Conservation (phyloP, 495 filamentous ascomycete genomes). For the Podospora pseudoanserina region DNA sequence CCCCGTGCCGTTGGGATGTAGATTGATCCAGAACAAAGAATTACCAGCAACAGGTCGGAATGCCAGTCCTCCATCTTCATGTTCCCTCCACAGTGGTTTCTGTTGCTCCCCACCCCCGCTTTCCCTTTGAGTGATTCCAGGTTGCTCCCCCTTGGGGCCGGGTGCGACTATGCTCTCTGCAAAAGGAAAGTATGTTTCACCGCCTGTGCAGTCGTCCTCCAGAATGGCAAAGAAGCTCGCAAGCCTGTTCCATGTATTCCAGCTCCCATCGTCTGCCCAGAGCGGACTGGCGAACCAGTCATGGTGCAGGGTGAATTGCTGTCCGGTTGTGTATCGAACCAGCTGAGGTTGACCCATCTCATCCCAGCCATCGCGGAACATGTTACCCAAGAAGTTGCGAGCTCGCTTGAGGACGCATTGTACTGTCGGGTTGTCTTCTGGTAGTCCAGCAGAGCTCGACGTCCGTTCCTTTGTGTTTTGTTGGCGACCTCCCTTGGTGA, state of each 20-base stretch:
- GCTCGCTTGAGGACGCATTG: constrained; percentile 41
- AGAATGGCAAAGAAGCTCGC: constrained; percentile 50
- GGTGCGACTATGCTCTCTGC: constrained; percentile 29
- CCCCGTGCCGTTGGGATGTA: constrained; percentile 46
- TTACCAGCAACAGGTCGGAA: constrained; percentile 51
- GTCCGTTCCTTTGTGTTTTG: constrained; percentile 40
- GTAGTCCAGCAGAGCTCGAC: constrained; percentile 43
- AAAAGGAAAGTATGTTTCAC: constrained; percentile 48
- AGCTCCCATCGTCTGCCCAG: constrained; percentile 26
- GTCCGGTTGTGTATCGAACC: constrained; percentile 44
- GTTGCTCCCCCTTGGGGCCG: constrained; percentile 19
- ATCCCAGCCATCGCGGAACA: constrained; percentile 42
- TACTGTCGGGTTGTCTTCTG: constrained; percentile 40
- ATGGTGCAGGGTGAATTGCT: constrained; percentile 46
- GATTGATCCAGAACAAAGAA: constrained; percentile 54
- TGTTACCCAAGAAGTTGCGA: constrained; percentile 42
- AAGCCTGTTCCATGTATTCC: constrained; percentile 40
- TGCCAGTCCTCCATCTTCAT: constrained; percentile 49
- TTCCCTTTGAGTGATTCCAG: constrained; percentile 2
- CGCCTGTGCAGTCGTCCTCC: constrained; percentile 40
- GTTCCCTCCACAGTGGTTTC: constrained; percentile 38
- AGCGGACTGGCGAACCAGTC: constrained; percentile 45
- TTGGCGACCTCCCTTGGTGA: constrained; percentile 38
- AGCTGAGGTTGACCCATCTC: constrained; percentile 49
- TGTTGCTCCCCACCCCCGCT: constrained; percentile 4